These are phyloP conservation scores for Fraxinus pennsylvanica DNA, from an alignment of 257 asterid species.

Conservation along the genomic window DNA sequence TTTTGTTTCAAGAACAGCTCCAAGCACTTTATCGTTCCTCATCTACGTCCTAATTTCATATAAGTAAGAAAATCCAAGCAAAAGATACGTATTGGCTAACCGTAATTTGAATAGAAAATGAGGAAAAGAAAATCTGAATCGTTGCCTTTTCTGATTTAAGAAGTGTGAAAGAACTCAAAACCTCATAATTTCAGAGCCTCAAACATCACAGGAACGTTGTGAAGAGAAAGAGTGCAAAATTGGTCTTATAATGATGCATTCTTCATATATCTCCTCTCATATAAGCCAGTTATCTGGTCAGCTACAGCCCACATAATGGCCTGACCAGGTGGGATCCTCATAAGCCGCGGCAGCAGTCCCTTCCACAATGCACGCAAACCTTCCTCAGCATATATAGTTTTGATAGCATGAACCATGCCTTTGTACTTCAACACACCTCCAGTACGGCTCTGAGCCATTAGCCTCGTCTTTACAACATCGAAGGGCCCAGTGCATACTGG, in stretches of 20 bases:
- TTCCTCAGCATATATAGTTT: slow-evolving; percentile 76
- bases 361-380: slow-evolving; percentile 82
- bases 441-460: slow-evolving; percentile 87
- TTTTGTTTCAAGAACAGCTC: background rate
- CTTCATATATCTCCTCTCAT: slow-evolving; percentile 62
- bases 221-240: background rate
- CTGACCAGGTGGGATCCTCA: slow-evolving; percentile 99
- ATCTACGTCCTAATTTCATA: background rate
- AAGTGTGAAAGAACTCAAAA: background rate
- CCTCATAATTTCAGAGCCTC: background rate
- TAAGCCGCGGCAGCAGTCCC: slow-evolving; percentile 86
- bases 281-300: slow-evolving; percentile 84
- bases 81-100: background rate
- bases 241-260: background rate
- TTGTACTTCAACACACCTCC: slow-evolving; percentile 72
- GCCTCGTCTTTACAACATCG: slow-evolving; percentile 95
- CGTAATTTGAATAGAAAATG: background rate
- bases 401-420: slow-evolving; percentile 92
- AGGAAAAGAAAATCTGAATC: background rate
- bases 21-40: background rate
- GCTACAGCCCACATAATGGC: slow-evolving; percentile 98
- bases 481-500: slow-evolving; percentile 97
- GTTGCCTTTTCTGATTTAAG: background rate
- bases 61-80: background rate
- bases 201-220: background rate